phyloP scores from a whole-genome alignment of 441 rosid species.

The Erysimum pusillum region DNA sequence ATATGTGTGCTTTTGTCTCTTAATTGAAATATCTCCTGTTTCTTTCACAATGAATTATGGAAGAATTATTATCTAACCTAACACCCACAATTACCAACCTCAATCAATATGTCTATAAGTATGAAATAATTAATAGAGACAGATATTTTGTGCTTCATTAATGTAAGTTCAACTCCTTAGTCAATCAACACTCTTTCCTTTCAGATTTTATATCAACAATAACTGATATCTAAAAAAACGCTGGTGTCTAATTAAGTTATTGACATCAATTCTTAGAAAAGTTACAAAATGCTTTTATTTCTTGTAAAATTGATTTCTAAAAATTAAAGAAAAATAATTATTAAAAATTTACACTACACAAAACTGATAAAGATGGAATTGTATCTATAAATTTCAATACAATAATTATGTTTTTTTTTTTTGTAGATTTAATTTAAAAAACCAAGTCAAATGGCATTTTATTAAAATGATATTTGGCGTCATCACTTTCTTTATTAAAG shows the following conservation, averaged over 20 bases:
- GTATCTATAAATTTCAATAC: neutral
- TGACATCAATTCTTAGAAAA: neutral
- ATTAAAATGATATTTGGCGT: constrained; percentile 3
- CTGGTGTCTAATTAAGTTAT: neutral
- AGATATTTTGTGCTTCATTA: constrained; percentile 25
- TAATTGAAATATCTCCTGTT: neutral
- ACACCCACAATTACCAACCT: neutral
- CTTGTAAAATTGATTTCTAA: neutral
- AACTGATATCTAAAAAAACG: constrained; percentile 24
- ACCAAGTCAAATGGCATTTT: neutral
- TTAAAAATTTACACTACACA: neutral
- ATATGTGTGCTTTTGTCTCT: neutral
- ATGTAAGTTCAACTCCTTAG: constrained; percentile 7
- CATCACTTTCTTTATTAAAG: neutral
- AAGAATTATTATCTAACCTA: constrained; percentile 1
- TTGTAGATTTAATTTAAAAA: neutral
- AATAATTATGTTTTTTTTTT: neutral
- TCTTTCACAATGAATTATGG: neutral
- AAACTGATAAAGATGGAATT: constrained; percentile 16
- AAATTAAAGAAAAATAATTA: neutral
- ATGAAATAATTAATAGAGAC: neutral
- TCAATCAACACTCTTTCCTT: constrained; percentile 4
- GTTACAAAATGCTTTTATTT: constrained; percentile 2
- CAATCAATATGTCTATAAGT: constrained; percentile 9
- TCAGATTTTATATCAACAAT: neutral